Evolutionary conservation across 2,329 filamentous ascomycete genomes (phyloP).

Genomic region (Dactylonectria estremocensis): DNA sequence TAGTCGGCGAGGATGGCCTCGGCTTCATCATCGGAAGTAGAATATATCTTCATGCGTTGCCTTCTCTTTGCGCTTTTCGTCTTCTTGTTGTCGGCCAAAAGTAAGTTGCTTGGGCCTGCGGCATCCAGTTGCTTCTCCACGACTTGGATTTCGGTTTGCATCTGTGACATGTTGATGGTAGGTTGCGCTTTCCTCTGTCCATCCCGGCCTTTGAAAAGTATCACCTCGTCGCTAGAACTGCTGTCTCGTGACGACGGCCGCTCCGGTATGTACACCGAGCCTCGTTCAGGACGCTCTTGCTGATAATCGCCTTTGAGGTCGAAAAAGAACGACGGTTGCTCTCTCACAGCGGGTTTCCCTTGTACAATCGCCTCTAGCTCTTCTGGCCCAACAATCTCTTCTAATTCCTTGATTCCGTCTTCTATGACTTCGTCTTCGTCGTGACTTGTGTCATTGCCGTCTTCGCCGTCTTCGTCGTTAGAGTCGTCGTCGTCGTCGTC

Average conservation of each 20-base stretch:
- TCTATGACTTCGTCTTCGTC: constrained; percentile 3
- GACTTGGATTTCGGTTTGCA: constrained; percentile 53
- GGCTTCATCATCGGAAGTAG: constrained; percentile 55
- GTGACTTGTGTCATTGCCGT: not conserved
- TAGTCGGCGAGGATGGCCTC: constrained; percentile 78
- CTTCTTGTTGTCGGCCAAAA: constrained; percentile 22
- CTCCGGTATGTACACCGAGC: constrained; percentile 34
- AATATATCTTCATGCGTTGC: constrained; percentile 39
- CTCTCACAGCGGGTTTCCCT: constrained; percentile 11
- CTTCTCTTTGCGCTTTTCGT: constrained; percentile 38
- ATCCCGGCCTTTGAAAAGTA: constrained; percentile 75
- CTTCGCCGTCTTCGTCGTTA: constrained; percentile 5
- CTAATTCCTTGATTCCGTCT: not conserved
- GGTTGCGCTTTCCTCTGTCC: constrained; percentile 45
- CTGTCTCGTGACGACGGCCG: constrained; percentile 42
- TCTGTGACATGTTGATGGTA: constrained; percentile 45
- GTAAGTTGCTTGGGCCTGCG: constrained; percentile 10
- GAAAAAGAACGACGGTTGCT: constrained; percentile 53
- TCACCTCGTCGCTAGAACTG: constrained; percentile 76
- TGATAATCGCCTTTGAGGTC: constrained; percentile 53
- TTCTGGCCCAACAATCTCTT: constrained; percentile 40
- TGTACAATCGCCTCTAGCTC: constrained; percentile 41
- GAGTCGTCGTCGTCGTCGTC: constrained; percentile 1
- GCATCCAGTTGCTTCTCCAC: constrained; percentile 45
- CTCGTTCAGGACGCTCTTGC: not conserved